These are phyloP conservation scores for Volvox carteri DNA, from an alignment of 163 green algal genomes.

Conservation along the genomic window DNA sequence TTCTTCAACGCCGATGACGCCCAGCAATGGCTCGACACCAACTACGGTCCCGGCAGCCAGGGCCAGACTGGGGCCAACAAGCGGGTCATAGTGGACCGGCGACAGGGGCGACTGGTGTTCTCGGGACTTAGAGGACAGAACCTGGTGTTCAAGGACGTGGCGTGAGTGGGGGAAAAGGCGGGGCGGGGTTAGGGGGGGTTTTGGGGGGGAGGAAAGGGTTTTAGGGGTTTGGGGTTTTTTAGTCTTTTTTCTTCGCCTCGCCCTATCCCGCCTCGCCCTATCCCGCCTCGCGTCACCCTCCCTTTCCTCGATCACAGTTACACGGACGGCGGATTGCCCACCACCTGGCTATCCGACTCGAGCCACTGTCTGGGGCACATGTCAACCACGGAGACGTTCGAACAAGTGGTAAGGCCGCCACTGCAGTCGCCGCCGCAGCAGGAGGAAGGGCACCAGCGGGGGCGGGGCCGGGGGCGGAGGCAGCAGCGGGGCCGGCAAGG, in stretches of 20 bases:
- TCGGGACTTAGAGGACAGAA: slow-evolving; percentile 34
- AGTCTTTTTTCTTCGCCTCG: neutral
- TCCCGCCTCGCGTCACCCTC: neutral
- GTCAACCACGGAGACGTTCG: neutral
- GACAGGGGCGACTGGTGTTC: slow-evolving; percentile 23
- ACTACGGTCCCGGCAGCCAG: neutral
- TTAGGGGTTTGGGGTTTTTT: neutral
- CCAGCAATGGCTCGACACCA: neutral
- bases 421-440: neutral
- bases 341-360: slow-evolving; percentile 8
- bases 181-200: neutral
- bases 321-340: neutral
- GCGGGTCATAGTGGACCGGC: neutral
- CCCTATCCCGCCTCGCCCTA: neutral
- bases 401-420: neutral
- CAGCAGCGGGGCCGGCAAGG: neutral
- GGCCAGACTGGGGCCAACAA: slow-evolving; percentile 36
- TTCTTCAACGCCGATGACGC: slow-evolving; percentile 19
- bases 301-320: neutral
- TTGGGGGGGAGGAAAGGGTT: neutral
- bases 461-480: neutral
- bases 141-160: slow-evolving; percentile 42
- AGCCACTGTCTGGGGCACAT: slow-evolving; percentile 53
- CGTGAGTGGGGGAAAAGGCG: neutral
- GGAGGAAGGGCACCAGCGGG: neutral